Conservation (phyloP, 1,139 yeast genomes). For the Zygoascus hellenicus region DNA sequence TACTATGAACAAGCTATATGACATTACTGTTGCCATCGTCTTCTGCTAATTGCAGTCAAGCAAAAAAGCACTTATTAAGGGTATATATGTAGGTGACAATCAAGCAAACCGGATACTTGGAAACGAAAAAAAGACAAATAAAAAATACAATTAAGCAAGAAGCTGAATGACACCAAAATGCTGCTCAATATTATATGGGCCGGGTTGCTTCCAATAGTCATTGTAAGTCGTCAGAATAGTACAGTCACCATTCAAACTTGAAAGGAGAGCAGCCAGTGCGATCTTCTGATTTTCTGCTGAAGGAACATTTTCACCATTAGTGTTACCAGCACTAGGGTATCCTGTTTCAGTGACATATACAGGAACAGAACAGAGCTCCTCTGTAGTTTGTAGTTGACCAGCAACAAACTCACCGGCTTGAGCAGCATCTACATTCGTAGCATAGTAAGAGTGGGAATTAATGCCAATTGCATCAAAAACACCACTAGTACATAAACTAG, state of each 20-base stretch:
- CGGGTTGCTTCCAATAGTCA: conserved; percentile 87
- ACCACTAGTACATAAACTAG: conserved; percentile 63
- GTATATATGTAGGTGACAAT: no score
- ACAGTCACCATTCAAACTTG: conserved; percentile 48
- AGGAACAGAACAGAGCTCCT: conserved; percentile 39
- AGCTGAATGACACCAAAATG: conserved; percentile 65
- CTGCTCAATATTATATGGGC: conserved; percentile 79
- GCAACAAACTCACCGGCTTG: conserved; percentile 69
- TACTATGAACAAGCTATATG: no score
- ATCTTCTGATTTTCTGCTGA: conserved; percentile 57
- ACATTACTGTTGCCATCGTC: no score
- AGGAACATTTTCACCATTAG: conserved; percentile 72
- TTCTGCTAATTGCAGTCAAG: no score
- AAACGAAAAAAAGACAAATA: conserved; percentile 3
- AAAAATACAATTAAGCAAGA: conserved; percentile 22
- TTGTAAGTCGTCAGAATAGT: conserved; percentile 68
- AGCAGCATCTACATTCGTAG: conserved; percentile 51
- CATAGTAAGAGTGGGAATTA: conserved; percentile 84
- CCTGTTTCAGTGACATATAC: conserved; percentile 75
- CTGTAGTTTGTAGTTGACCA: conserved; percentile 52
- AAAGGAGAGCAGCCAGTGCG: conserved; percentile 59
- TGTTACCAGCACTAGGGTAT: conserved; percentile 69
- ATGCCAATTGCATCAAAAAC: conserved; percentile 71
- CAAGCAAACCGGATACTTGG: background rate
- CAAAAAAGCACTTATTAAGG: no score